Percentiles rank a stretch among this genome's conserved stretches.
Evolutionary conservation across 2,329 filamentous ascomycete genomes (phyloP).

Genomic region (Periconia macrospinosa): DNA sequence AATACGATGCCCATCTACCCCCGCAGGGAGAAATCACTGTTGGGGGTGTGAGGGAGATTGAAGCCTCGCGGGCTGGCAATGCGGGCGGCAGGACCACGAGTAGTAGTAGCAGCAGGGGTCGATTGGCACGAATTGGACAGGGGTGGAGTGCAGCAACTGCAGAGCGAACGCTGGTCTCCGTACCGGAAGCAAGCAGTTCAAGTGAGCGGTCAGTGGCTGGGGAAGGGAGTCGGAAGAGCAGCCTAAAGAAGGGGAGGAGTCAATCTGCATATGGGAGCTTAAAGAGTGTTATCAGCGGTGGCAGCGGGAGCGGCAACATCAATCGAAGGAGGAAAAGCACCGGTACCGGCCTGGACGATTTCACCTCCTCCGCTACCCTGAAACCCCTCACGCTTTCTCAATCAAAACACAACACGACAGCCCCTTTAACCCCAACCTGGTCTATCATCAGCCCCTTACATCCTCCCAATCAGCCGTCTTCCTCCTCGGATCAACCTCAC

Average conservation of each 20-base stretch:
- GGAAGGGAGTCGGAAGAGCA: constrained; percentile 17
- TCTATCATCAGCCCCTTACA: neutral
- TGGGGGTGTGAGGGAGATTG: neutral
- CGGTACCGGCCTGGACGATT: constrained; percentile 32
- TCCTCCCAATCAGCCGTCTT: neutral
- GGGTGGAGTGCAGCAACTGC: constrained; percentile 32
- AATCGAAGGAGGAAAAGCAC: constrained; percentile 12
- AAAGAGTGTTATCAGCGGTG: constrained; percentile 43
- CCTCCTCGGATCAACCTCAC: constrained; percentile 18
- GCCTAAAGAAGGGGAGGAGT: constrained; percentile 31
- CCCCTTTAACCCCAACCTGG: neutral
- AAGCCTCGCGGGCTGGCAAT: constrained; percentile 3
- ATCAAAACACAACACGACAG: neutral
- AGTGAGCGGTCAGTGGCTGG: constrained; percentile 42
- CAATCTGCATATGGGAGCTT: constrained; percentile 42
- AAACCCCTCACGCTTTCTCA: neutral
- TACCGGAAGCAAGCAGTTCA: constrained; percentile 53
- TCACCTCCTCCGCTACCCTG: constrained; percentile 19
- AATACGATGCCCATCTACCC: constrained; percentile 64
- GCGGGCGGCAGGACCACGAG: constrained; percentile 31
- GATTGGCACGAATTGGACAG: constrained; percentile 33
- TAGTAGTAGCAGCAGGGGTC: constrained; percentile 33
- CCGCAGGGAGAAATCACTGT: constrained; percentile 60
- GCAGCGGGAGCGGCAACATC: constrained; percentile 27
- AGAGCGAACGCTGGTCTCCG: constrained; percentile 48